Conservation (phyloP, 1,139 yeast genomes). For the Yamadazyma epiphylla region DNA sequence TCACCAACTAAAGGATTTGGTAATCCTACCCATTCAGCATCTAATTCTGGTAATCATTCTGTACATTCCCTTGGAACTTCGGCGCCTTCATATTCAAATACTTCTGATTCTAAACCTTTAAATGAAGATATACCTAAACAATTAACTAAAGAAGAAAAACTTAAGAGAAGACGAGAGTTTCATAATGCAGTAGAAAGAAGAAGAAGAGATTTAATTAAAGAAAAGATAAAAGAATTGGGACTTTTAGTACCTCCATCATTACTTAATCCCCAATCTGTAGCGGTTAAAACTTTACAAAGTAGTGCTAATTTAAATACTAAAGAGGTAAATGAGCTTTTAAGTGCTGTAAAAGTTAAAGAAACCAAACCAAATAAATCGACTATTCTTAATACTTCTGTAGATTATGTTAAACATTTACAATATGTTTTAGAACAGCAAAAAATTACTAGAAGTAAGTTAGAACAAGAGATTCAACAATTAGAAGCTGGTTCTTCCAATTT, state of each 20-base stretch:
- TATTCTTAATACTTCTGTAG: constrained; percentile 64
- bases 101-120: too few relatives aligned
- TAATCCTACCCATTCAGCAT: constrained; percentile 62
- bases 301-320: constrained; percentile 24
- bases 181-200: constrained; percentile 82
- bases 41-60: constrained; percentile 55
- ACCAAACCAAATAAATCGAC: constrained; percentile 71
- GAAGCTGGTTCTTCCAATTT: constrained; percentile 10
- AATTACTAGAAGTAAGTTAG: constrained; percentile 18
- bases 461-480: constrained; percentile 13
- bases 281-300: constrained; percentile 46
- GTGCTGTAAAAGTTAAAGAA: constrained; percentile 51
- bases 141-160: constrained; percentile 64
- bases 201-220: constrained; percentile 73
- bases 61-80: constrained; percentile 21
- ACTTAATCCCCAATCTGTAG: constrained; percentile 46
- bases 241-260: constrained; percentile 68
- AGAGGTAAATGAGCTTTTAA: constrained; percentile 36
- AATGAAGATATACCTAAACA: too few relatives aligned
- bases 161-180: constrained; percentile 67
- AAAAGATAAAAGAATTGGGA: constrained; percentile 70
- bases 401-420: constrained; percentile 55
- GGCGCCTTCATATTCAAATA: too few relatives aligned
- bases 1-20: constrained; percentile 59
- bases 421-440: constrained; percentile 39